A percentile compares a stretch with the other conserved stretches of the same genome.
phyloP scores from a whole-genome alignment of 352 stramenopile species.

The Blastocystis sp. region DNA sequence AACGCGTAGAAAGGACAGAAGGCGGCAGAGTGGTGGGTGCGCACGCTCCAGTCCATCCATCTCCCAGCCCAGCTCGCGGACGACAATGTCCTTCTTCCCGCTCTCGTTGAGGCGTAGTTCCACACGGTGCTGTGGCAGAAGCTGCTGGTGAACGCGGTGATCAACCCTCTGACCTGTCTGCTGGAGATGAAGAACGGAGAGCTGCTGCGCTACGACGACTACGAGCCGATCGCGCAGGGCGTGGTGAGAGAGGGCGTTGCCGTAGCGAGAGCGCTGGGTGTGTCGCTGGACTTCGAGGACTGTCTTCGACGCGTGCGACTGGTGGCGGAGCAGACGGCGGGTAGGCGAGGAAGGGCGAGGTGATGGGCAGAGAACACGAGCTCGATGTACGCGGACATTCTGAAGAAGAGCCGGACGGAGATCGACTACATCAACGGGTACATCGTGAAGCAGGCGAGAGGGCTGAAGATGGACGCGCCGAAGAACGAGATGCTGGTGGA shows the following conservation, averaged over 20 bases:
- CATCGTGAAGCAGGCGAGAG: slow-evolving; percentile 16
- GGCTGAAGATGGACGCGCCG: neutral
- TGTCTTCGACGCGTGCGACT: neutral
- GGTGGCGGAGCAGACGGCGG: slow-evolving; percentile 33
- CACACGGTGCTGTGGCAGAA: slow-evolving; percentile 48
- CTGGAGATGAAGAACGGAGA: slow-evolving; percentile 35
- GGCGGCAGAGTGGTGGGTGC: slow-evolving; percentile 45
- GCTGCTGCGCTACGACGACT: neutral
- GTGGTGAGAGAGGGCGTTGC: slow-evolving; percentile 39
- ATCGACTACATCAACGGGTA: slow-evolving; percentile 72
- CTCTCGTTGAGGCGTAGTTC: neutral
- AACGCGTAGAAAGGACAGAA: neutral
- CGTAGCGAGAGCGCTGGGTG: slow-evolving; percentile 7
- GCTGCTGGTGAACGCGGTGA: slow-evolving; percentile 63
- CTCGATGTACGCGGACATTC: slow-evolving; percentile 69
- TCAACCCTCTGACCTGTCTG: slow-evolving; percentile 46
- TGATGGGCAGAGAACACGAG: slow-evolving; percentile 45
- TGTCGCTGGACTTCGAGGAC: slow-evolving; percentile 19
- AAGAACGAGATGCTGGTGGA: neutral
- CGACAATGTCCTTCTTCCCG: neutral
- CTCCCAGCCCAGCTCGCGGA: neutral
- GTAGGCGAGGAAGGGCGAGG: neutral
- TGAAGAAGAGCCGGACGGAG: slow-evolving; percentile 26
- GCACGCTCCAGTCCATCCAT: slow-evolving; percentile 26
- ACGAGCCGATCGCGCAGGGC: neutral